Base-by-base conservation (phyloP, 2,329 filamentous ascomycete genomes). In the Arthrinium phaeospermum region DNA sequence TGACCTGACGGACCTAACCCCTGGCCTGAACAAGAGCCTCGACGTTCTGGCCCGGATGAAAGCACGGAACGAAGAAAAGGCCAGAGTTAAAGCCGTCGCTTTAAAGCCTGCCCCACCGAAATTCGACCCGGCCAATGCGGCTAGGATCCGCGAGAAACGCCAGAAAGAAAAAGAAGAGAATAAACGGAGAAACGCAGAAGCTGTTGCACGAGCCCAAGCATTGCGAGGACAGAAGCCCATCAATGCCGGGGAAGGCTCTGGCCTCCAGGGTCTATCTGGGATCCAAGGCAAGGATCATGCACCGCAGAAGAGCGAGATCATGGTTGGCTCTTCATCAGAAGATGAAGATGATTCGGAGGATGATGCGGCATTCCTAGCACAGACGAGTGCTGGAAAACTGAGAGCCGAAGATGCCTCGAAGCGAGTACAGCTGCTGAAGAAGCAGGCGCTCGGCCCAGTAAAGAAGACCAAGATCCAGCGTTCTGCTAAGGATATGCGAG, bases 401-500 rank as follows among this genome's bases (percentile, higher is more conserved):
- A 82, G 81, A 16, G 80, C 87, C 37, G 84, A 86, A 72, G 78
- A 78, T 34, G 86, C 86, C 27, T 86, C 86, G 3, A 85, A 86
- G 72, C 84, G 84, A n/a, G 81, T 82, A 70, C 81, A 83, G 70
- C 83, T 87, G 41, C 79, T 91, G 75, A 88, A 85, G 57, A 81
- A 89, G 75, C 86, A 90, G 78, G 86, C 88, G 69, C 89, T 90
- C 61, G 91, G 91, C 19, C 96, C 96, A 0, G 91, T 97, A 72
- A 96, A 94, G 83, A 98, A 98, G 84, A 86, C 90, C 75, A 93
- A 94, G 80, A 90, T 94, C 70, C 87, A 92, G 74, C 91, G 96
- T 69, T 96, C 95, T 22, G 91, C 92, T 67, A 97, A 97, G 82
- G 96, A 99, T 82, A 96, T 98, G 91, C 92, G 96, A 77, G 96